phyloP scores from a whole-genome alignment of 768 basidiomycete species.

The Panellus pusillus region DNA sequence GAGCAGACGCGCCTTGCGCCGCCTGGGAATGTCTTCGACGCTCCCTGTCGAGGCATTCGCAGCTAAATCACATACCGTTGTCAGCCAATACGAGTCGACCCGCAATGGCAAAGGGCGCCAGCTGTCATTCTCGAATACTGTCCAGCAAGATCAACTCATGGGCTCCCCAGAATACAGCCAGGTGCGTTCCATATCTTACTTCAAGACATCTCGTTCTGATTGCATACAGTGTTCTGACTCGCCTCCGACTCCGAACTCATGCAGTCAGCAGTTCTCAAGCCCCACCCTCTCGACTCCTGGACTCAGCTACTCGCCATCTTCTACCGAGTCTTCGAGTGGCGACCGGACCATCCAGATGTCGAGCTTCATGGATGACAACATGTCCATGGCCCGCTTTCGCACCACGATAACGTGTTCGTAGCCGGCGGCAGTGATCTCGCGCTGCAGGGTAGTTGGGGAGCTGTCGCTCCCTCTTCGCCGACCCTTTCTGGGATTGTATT shows the following conservation, averaged over 20 bases:
- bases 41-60: slow-evolving; percentile 37
- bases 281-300: slow-evolving; percentile 56
- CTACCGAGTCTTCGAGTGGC: slow-evolving; percentile 55
- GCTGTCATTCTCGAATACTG: slow-evolving; percentile 17
- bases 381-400: slow-evolving; percentile 26
- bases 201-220: not conserved
- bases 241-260: slow-evolving; percentile 9
- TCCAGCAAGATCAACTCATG: slow-evolving; percentile 18
- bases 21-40: slow-evolving; percentile 43
- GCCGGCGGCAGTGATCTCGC: slow-evolving; percentile 7
- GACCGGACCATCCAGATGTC: slow-evolving; percentile 60
- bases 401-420: slow-evolving; percentile 1
- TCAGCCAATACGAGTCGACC: slow-evolving; percentile 5
- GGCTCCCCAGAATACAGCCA: slow-evolving; percentile 12
- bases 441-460: slow-evolving; percentile 15
- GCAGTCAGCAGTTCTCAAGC: slow-evolving; percentile 26
- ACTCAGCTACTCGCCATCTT: slow-evolving; percentile 59
- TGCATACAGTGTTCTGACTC: not conserved
- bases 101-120: slow-evolving; percentile 13
- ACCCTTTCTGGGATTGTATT: slow-evolving; percentile 17
- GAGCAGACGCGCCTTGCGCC: slow-evolving; percentile 13
- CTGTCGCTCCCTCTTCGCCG: not conserved
- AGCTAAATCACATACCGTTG: slow-evolving; percentile 7
- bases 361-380: slow-evolving; percentile 47
- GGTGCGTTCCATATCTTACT: slow-evolving; percentile 1